Conservation (phyloP, 148 eudicot genomes). For the Pouteria glomerata region DNA sequence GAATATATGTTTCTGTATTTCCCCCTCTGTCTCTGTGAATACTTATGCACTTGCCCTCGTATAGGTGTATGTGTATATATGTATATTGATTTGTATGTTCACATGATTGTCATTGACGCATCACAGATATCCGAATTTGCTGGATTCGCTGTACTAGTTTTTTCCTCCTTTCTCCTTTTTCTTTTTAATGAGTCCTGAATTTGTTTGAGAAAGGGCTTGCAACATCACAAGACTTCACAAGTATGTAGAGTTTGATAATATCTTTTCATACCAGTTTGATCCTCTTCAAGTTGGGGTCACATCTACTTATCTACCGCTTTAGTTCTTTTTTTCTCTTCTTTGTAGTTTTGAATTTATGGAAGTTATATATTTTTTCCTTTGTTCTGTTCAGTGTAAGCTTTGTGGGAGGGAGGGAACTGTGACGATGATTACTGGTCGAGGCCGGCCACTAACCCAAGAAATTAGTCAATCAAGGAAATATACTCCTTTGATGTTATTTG, state of each 20-base stretch:
- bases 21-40: background rate
- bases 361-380: constrained; percentile 2
- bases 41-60: no score
- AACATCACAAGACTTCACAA: background rate
- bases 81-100: background rate
- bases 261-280: background rate
- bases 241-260: background rate
- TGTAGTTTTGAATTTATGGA: no score
- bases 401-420: constrained; percentile 72
- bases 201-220: background rate
- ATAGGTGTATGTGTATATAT: background rate
- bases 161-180: background rate
- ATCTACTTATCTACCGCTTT: background rate
- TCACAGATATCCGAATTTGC: background rate
- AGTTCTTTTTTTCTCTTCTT: no score
- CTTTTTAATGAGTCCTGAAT: background rate
- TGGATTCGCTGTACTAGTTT: no score
- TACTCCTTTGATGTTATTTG: constrained; percentile 73
- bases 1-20: background rate
- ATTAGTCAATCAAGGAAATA: constrained; percentile 41
- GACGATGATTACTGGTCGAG: constrained; percentile 55
- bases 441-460: constrained; percentile 51
- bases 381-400: constrained; percentile 80
- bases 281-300: background rate
- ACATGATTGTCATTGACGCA: background rate